Base-by-base conservation (phyloP, 1,284 basidiomycete species). In the Coniferiporia sulphurascens region DNA sequence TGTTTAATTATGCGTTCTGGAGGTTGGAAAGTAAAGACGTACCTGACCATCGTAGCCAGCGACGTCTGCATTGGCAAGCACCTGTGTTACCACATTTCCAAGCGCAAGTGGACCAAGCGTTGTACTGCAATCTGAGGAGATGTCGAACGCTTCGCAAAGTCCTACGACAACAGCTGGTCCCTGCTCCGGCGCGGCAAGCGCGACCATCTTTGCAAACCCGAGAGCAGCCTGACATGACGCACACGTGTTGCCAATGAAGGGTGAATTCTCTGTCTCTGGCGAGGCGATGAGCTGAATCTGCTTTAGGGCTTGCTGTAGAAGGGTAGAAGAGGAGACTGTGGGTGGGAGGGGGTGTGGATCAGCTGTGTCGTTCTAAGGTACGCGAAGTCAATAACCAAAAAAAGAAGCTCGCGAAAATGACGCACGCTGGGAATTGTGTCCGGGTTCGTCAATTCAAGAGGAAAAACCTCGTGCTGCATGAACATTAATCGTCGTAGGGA, bases 1-100 rank as follows among this genome's bases (percentile, higher is more conserved):
- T n/a, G n/a, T n/a, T n/a, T n/a, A n/a, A n/a, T n/a, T 27, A 2
- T 27, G 27, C 27, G 27, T 27, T 5, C 27, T 27, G 27, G 27
- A 27, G 27, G 27, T n/a, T n/a, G 27, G 27, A 5, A 27, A 2
- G 27, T n/a, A n/a, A n/a, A 49, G 21, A n/a, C 68, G 45, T 62
- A 84, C 84, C 75, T 87, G 84, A 13, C 88, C 89, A 65, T 90
- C 87, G 58, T 81, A 81, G 84, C 85, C 7, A 78, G 81, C 1
- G n/a, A 85, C 80, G 65, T 90, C 79, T 3, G 86, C 83, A 65
- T 82, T 83, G 8, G 84, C 80, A 44, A 85, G 64, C 4, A 89
- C 85, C 68, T 89, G 88, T 0, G 88, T 86, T 58, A 87, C 68
- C 41, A 85, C 75, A 3, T 82, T 72, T 0, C 87, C 87, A 17